A percentile compares a stretch with the other conserved stretches of the same genome.
These are phyloP conservation scores for Colletotrichum sansevieriae DNA, from an alignment of 2,329 filamentous ascomycete species.

Conservation along the genomic window DNA sequence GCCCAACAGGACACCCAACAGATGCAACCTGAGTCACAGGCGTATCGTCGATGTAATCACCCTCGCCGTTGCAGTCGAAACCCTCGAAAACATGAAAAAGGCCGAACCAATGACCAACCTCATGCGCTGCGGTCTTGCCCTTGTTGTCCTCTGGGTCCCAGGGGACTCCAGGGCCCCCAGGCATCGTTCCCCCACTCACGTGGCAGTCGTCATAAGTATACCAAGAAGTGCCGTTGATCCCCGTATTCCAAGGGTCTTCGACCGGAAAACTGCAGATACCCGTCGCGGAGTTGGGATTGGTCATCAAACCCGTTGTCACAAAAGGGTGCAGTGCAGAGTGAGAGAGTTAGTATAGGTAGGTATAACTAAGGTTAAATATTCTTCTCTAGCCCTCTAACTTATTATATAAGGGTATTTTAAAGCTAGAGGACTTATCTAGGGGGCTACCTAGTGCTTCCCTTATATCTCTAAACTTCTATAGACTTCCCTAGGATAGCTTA, in stretches of 20 bases:
- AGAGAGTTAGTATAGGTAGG: no score
- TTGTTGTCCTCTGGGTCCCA: constrained; percentile 44
- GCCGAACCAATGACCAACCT: constrained; percentile 60
- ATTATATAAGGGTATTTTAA: no score
- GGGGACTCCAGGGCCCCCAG: constrained; percentile 31
- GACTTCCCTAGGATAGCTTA: no score
- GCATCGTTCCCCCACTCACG: constrained; percentile 42
- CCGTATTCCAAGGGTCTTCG: constrained; percentile 38
- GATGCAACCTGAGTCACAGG: constrained; percentile 45
- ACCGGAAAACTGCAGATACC: constrained; percentile 59
- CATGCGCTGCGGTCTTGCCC: constrained; percentile 49
- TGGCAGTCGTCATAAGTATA: constrained; percentile 41
- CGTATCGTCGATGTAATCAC: constrained; percentile 53
- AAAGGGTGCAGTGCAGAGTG: no score
- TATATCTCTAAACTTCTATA: no score
- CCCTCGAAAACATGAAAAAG: constrained; percentile 58
- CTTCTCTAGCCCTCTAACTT: no score
- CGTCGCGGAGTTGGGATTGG: constrained; percentile 41
- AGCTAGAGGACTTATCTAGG: no score
- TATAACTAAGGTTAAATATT: no score
- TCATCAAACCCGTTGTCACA: constrained; percentile 40
- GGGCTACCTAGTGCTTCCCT: no score
- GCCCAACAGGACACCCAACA: constrained; percentile 49
- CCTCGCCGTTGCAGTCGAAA: constrained; percentile 48
- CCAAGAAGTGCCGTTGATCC: constrained; percentile 33